Evolutionary conservation across 352 stramenopile genomes (phyloP).

Genomic region (Phytophthora capsici): DNA sequence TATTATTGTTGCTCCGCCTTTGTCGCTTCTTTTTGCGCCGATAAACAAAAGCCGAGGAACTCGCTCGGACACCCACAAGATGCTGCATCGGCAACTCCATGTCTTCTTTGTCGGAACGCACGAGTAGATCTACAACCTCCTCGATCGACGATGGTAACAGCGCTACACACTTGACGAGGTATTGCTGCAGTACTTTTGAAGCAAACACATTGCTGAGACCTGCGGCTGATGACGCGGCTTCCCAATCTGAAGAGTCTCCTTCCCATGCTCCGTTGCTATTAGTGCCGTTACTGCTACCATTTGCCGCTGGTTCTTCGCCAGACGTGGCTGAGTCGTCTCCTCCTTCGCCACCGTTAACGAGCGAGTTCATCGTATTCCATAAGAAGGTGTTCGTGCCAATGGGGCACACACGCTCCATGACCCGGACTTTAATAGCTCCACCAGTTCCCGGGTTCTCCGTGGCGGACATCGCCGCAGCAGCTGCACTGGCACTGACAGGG

Average conservation of each 20-base stretch:
- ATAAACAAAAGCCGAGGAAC: slow-evolving; percentile 60
- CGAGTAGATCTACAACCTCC: slow-evolving; percentile 72
- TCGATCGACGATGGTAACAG: slow-evolving; percentile 68
- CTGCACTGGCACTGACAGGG: slow-evolving; percentile 43
- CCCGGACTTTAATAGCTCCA: slow-evolving; percentile 40
- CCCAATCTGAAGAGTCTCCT: slow-evolving; percentile 42
- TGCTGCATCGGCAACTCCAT: slow-evolving; percentile 78
- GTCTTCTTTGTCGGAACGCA: slow-evolving; percentile 65
- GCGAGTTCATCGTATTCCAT: slow-evolving; percentile 68
- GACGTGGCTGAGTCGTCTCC: slow-evolving; percentile 18
- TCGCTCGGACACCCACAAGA: slow-evolving; percentile 70
- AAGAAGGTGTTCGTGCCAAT: slow-evolving; percentile 65
- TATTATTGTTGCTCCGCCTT: slow-evolving; percentile 36
- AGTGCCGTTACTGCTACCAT: slow-evolving; percentile 12
- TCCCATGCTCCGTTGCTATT: slow-evolving; percentile 27
- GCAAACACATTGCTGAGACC: slow-evolving; percentile 47
- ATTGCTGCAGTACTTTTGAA: slow-evolving; percentile 75
- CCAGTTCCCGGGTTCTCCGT: slow-evolving; percentile 29
- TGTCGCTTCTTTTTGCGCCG: slow-evolving; percentile 51
- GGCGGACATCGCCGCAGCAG: slow-evolving; percentile 21
- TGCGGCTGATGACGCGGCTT: slow-evolving; percentile 35
- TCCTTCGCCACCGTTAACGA: slow-evolving; percentile 34
- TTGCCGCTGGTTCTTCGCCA: slow-evolving; percentile 18
- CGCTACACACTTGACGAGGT: slow-evolving; percentile 72
- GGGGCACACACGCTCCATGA: slow-evolving; percentile 70